A percentile compares a stretch with the other conserved stretches of the same genome.
Conservation (phyloP, 345 rosid species). For the Gossypioides kirkii region DNA sequence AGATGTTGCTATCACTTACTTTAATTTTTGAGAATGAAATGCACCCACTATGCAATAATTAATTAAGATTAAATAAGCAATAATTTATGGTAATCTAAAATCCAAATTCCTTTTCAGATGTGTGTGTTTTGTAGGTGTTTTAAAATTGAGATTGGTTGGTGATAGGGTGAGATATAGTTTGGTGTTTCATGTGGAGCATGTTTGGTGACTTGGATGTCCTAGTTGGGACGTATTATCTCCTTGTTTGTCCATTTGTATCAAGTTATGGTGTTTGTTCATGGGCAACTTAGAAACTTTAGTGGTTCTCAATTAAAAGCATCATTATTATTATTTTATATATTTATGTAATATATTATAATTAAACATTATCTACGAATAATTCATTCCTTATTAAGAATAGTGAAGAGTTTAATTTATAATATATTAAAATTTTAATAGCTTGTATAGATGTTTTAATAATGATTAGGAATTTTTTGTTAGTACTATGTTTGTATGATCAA, state of each 20-base stretch:
- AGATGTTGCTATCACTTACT: neutral
- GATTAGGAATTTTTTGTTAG: no score
- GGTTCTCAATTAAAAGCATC: neutral
- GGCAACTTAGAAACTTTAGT: neutral
- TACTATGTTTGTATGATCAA: no score
- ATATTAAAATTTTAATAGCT: no score
- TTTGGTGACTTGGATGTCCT: neutral
- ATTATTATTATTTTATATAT: no score
- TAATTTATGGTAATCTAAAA: neutral
- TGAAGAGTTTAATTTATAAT: no score
- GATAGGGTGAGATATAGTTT: neutral
- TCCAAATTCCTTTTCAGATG: neutral
- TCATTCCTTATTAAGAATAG: no score
- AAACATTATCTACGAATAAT: no score
- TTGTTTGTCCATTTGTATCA: neutral
- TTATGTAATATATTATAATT: no score
- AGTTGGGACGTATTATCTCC: neutral
- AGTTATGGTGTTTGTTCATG: neutral
- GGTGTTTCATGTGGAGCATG: conserved; percentile 3
- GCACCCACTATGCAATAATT: neutral
- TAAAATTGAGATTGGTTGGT: neutral
- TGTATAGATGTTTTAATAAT: no score
- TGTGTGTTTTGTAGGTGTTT: neutral
- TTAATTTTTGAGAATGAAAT: neutral
- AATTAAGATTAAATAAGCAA: neutral